phyloP scores from a whole-genome alignment of 257 asterid genomes.

The Cruciata laevipes region DNA sequence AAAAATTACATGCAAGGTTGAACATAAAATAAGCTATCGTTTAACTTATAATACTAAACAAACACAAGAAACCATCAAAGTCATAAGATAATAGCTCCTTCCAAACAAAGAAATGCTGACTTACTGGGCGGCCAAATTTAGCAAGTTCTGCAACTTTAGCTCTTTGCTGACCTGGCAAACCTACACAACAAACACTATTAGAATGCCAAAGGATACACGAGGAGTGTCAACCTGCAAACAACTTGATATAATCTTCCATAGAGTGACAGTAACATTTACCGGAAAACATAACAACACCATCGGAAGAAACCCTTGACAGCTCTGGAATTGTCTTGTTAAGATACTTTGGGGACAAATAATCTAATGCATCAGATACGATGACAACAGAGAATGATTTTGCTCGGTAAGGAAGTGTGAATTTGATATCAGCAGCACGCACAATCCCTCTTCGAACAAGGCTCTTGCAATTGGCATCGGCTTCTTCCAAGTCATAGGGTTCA shows the following conservation, averaged over 20 bases:
- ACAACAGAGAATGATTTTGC: slow-evolving; percentile 81
- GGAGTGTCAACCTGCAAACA: background rate
- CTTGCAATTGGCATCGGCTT: slow-evolving; percentile 66
- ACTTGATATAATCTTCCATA: background rate
- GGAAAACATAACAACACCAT: slow-evolving; percentile 66
- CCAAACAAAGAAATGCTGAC: slow-evolving; percentile 20
- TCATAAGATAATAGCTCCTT: background rate
- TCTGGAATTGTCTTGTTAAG: slow-evolving; percentile 72
- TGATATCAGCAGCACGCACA: slow-evolving; percentile 84
- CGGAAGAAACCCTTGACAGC: slow-evolving; percentile 65
- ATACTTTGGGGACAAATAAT: slow-evolving; percentile 80
- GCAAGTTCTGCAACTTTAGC: slow-evolving; percentile 75
- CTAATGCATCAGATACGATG: slow-evolving; percentile 74
- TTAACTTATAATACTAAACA: background rate
- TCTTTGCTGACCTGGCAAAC: slow-evolving; percentile 77
- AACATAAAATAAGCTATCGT: background rate
- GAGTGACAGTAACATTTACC: slow-evolving; percentile 33
- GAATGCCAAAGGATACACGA: background rate
- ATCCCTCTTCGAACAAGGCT: slow-evolving; percentile 67
- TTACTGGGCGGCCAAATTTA: slow-evolving; percentile 88
- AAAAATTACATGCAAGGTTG: background rate
- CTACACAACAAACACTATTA: slow-evolving; percentile 30
- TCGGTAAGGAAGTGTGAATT: slow-evolving; percentile 83
- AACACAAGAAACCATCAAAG: background rate
- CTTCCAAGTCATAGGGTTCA: slow-evolving; percentile 80